phyloP scores from a whole-genome alignment of 176 grass and related monocot genomes.

The Juncus effusus region DNA sequence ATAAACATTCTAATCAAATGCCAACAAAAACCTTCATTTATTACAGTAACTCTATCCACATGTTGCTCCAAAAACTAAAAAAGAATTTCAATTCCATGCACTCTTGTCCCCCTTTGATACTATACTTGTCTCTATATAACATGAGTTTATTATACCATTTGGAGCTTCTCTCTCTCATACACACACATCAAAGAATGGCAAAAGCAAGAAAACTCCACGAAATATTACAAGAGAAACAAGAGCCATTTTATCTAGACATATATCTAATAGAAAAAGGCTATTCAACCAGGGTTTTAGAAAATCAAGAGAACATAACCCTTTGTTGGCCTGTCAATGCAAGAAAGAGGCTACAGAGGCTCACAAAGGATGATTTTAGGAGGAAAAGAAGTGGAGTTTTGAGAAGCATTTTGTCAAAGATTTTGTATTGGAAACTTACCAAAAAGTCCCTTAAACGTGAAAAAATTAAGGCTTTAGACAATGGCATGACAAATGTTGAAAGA shows the following conservation, averaged over 20 bases:
- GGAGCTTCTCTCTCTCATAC: background rate
- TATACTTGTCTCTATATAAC: conserved; percentile 5
- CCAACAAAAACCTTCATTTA: background rate
- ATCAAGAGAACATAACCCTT: conserved; percentile 4
- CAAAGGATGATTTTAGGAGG: conserved; percentile 1
- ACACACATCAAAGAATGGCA: conserved; percentile 13
- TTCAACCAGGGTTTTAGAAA: conserved; percentile 20
- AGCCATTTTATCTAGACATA: conserved; percentile 19
- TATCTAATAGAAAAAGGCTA: conserved; percentile 25
- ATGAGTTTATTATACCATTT: background rate
- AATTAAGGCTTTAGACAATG: conserved; percentile 7
- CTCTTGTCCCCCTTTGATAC: background rate
- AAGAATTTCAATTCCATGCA: conserved; percentile 1
- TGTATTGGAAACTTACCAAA: conserved; percentile 12
- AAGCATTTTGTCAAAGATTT: conserved; percentile 4
- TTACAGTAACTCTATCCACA: background rate
- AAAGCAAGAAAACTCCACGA: conserved; percentile 21
- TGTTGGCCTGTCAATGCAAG: conserved; percentile 11
- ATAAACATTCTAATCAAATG: background rate
- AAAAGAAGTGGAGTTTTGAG: background rate
- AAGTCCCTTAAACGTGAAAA: conserved; percentile 13
- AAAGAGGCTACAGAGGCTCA: background rate
- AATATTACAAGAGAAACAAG: conserved; percentile 24
- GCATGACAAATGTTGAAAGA: conserved; percentile 10
- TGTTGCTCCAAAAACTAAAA: conserved; percentile 2